Conservation (phyloP, 768 basidiomycete species). For the Suillus brevipes region DNA sequence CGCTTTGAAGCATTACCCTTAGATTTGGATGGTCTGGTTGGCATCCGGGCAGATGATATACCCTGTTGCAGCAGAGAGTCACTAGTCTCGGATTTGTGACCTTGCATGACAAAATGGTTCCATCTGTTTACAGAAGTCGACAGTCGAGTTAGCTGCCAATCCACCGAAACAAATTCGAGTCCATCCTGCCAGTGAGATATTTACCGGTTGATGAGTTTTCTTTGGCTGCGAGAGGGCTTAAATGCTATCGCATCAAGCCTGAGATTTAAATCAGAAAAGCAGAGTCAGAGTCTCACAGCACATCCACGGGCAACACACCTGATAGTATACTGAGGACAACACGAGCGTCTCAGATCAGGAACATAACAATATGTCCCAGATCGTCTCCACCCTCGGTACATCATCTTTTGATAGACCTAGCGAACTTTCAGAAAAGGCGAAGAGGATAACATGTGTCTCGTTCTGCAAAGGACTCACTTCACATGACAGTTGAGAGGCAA, state of each 20-base stretch:
- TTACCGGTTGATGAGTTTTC: slow-evolving; percentile 73
- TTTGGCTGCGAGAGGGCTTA: slow-evolving; percentile 69
- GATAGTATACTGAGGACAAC: slow-evolving; percentile 96
- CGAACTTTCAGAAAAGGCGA: not conserved
- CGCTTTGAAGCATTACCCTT: slow-evolving; percentile 7
- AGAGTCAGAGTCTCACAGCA: too few relatives aligned
- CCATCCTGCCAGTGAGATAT: slow-evolving; percentile 9
- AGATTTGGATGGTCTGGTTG: not conserved
- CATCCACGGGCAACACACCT: slow-evolving; percentile 47
- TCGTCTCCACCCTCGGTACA: slow-evolving; percentile 83
- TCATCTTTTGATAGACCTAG: slow-evolving; percentile 80
- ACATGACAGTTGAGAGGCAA: slow-evolving; percentile 54
- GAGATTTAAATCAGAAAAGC: not conserved
- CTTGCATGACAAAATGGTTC: slow-evolving; percentile 65
- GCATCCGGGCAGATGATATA: not conserved
- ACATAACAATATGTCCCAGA: slow-evolving; percentile 87
- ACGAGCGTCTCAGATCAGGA: slow-evolving; percentile 76
- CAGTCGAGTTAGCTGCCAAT: not conserved
- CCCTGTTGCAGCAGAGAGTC: slow-evolving; percentile 5
- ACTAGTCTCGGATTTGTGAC: slow-evolving; percentile 31
- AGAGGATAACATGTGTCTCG: not conserved
- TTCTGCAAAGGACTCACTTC: slow-evolving; percentile 35
- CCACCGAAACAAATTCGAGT: not conserved
- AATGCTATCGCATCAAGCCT: slow-evolving; percentile 71
- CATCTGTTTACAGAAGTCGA: slow-evolving; percentile 46